These are phyloP conservation scores for Rugonectria rugulosa DNA, from an alignment of 2,329 filamentous ascomycete species.

Conservation along the genomic window DNA sequence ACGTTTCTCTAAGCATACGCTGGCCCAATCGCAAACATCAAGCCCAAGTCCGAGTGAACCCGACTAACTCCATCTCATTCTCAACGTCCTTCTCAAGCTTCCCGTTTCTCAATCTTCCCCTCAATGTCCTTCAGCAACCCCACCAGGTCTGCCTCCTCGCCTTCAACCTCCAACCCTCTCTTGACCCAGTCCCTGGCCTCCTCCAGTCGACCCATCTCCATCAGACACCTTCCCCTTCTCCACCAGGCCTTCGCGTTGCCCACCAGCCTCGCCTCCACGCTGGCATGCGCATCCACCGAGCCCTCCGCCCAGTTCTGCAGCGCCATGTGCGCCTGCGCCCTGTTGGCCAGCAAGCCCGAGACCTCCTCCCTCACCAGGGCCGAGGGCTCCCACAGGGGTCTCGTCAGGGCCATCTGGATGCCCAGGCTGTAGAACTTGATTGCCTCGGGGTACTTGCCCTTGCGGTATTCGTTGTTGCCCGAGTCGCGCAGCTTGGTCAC, in stretches of 20 bases:
- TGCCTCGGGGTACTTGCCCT: conserved; percentile 77
- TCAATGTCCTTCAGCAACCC: conserved; percentile 71
- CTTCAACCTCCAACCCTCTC: conserved; percentile 83
- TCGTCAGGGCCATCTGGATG: conserved; percentile 83
- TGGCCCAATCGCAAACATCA: neutral
- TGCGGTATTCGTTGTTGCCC: conserved; percentile 84
- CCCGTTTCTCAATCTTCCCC: conserved; percentile 50
- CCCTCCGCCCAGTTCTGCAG: conserved; percentile 84
- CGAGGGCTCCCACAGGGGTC: conserved; percentile 88
- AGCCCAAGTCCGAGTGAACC: no score
- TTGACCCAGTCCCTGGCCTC: conserved; percentile 84
- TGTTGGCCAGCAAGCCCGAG: conserved; percentile 80
- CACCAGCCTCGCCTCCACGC: conserved; percentile 84
- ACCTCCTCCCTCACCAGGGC: conserved; percentile 87
- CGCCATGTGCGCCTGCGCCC: conserved; percentile 90
- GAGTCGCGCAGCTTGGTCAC: conserved; percentile 91
- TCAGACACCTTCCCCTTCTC: conserved; percentile 81
- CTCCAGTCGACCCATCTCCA: conserved; percentile 88
- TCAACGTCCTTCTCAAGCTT: conserved; percentile 7
- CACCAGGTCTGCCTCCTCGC: conserved; percentile 69
- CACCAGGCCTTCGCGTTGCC: conserved; percentile 97
- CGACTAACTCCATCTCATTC: neutral
- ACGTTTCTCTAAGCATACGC: no score
- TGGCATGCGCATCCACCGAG: conserved; percentile 85
- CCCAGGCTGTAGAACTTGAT: conserved; percentile 84